Evolutionary conservation across 805 yeast genomes (phyloP).

Genomic region (Myxozyma udenii): DNA sequence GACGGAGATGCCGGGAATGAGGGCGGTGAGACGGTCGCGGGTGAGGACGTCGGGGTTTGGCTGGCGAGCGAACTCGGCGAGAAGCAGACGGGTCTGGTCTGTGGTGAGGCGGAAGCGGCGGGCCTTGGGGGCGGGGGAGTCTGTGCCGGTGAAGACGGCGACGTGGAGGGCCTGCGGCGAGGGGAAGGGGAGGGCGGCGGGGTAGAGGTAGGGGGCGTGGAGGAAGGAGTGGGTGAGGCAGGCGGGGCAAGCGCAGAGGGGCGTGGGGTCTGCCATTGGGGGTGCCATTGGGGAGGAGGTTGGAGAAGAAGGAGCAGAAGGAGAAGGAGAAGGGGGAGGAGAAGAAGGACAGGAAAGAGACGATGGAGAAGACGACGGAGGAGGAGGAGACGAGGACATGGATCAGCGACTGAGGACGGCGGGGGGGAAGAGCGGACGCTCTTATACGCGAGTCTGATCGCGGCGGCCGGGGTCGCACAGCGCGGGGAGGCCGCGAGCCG

Average conservation of each 20-base stretch:
- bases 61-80: slow-evolving; percentile 22
- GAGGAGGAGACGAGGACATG: slow-evolving; percentile 5
- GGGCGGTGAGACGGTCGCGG: slow-evolving; percentile 25
- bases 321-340: not conserved
- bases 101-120: slow-evolving; percentile 21
- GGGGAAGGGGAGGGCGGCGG: slow-evolving; percentile 4
- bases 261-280: slow-evolving; percentile 6
- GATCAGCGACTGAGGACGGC: too few relatives aligned
- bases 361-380: slow-evolving; percentile 1
- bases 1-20: slow-evolving; percentile 23
- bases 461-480: slow-evolving; percentile 2
- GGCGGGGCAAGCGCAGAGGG: slow-evolving; percentile 9
- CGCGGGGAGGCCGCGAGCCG: not conserved
- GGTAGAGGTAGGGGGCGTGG: too few relatives aligned
- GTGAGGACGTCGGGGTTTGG: slow-evolving; percentile 23
- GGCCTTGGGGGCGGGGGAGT: slow-evolving; percentile 3
- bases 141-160: not conserved
- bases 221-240: slow-evolving; percentile 1
- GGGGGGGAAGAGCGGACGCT: too few relatives aligned
- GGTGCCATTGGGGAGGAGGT: slow-evolving; percentile 3
- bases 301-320: not conserved
- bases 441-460: too few relatives aligned
- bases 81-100: slow-evolving; percentile 27
- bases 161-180: not conserved
- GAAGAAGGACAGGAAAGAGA: too few relatives aligned